Conservation (phyloP, 768 basidiomycete species). For the Tulasnella sp. region DNA sequence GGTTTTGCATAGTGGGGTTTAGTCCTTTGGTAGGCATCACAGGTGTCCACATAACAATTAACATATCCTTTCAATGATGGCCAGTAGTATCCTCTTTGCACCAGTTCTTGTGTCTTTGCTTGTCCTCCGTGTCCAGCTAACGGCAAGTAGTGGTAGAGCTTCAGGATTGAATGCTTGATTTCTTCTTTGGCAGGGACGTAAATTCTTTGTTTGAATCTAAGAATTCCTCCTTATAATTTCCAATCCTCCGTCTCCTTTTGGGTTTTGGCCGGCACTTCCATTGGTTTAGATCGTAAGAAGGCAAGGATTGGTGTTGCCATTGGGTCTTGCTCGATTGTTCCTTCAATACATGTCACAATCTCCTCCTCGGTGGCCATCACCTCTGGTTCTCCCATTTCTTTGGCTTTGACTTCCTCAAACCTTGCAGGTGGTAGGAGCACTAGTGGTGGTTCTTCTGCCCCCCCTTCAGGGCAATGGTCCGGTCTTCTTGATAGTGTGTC, state of each 20-base stretch:
- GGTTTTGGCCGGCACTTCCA: not conserved
- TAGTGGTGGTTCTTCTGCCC: not conserved
- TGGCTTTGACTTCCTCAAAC: not conserved
- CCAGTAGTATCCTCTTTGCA: slow-evolving; percentile 19
- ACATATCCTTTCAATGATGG: slow-evolving; percentile 16
- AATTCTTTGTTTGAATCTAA: not conserved
- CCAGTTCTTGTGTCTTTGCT: slow-evolving; percentile 16
- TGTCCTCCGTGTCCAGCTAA: slow-evolving; percentile 13
- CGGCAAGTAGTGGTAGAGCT: not conserved
- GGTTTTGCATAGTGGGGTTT: slow-evolving; percentile 15
- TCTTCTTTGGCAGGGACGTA: not conserved
- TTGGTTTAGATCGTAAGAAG: too few species aligned
- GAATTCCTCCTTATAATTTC: not conserved
- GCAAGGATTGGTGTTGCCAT: too few species aligned
- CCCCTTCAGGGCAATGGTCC: slow-evolving; percentile 2
- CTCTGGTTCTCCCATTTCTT: not conserved
- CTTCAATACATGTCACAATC: too few species aligned
- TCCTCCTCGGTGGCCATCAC: not conserved
- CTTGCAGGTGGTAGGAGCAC: not conserved
- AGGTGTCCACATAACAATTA: slow-evolving; percentile 19
- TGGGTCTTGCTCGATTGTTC: not conserved
- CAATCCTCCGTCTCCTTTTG: not conserved
- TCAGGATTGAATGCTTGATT: not conserved
- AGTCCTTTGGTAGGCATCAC: slow-evolving; percentile 18
- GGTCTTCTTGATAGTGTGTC: not conserved